Base-by-base conservation (phyloP, 768 basidiomycete genomes). In the Butyriboletus loyo region DNA sequence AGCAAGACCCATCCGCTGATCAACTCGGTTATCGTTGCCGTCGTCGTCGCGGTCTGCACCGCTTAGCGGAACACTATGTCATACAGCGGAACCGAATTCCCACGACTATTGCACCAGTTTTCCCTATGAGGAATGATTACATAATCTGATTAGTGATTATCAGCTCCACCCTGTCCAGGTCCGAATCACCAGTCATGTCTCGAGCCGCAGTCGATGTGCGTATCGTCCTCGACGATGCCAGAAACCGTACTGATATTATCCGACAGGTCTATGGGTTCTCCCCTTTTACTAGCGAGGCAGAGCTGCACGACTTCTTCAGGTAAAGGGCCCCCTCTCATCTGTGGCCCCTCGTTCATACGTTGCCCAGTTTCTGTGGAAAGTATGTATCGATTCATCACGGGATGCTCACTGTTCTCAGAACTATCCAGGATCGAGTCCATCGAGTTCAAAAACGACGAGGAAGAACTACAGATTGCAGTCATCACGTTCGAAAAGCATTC, bases 401-500 rank as follows among this genome's bases (percentile, higher is more conserved):
- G n/a, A 19, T 14, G 21, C 37, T 17, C 6, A 21, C 14, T 4
- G 30, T 24, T 22, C 58, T 64, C 53, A 52, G 52, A 35, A 3
- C 17, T 6, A 9, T 37, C 5, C 59, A 90, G 86, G 64, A 92
- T 94, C 68, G 65, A 68, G 17, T 75, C 76, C n/a, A 83, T 93
- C 66, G 81, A 89, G 25, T 65, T 74, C 66, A 75, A 81, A 42
- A 69, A 73, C 45, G 69, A 67, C 14, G 73, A 70, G 46, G 67
- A 65, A 13, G 68, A 66, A 28, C 60, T 75, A 43, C 62, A 61
- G 32, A 73, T 74, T 19, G 95, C 94, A n/a, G 76, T 76, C 27
- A 82, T 98, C 59, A 72, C 82, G 46, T 98, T 97, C 63, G 87
- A 90, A 68, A 97, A 95, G 71, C 72, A 82, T 5, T 82, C 82